These are phyloP conservation scores for Exophiala oligosperma DNA, from an alignment of 2,329 filamentous ascomycete species.

Conservation along the genomic window DNA sequence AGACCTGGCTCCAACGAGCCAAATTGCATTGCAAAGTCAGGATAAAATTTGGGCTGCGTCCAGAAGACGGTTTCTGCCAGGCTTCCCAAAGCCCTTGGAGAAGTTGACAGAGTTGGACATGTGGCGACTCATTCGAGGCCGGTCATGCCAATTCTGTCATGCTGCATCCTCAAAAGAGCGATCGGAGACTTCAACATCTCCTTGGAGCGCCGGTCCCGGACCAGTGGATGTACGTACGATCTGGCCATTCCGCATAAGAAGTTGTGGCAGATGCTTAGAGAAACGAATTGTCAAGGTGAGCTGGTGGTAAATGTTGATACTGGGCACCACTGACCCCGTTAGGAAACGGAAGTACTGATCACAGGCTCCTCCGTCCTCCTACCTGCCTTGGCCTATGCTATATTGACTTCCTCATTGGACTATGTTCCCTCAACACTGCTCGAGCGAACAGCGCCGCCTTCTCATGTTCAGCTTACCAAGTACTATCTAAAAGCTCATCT, in stretches of 20 bases:
- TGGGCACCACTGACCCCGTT: constrained; percentile 12
- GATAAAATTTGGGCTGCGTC: constrained; percentile 71
- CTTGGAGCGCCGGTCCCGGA: constrained; percentile 64
- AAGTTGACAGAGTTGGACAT: constrained; percentile 70
- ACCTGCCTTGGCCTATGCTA: constrained; percentile 68
- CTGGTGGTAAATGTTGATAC: constrained; percentile 29
- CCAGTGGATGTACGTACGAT: constrained; percentile 60
- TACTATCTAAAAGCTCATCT: constrained; percentile 65
- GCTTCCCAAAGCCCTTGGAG: constrained; percentile 67
- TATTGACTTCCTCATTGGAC: constrained; percentile 62
- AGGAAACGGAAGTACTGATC: constrained; percentile 71
- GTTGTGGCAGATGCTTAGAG: constrained; percentile 67
- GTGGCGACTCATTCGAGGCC: constrained; percentile 69
- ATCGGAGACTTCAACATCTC: constrained; percentile 30
- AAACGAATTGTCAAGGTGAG: constrained; percentile 65
- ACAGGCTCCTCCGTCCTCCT: constrained; percentile 64
- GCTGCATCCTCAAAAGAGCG: constrained; percentile 34
- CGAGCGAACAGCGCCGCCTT: constrained; percentile 50
- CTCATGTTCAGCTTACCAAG: constrained; percentile 59
- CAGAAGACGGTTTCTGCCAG: constrained; percentile 63
- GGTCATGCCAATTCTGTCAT: constrained; percentile 67
- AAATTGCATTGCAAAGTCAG: constrained; percentile 49
- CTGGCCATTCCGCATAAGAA: constrained; percentile 69
- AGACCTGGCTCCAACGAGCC: constrained; percentile 32
- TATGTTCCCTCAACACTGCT: constrained; percentile 59